Conservation (phyloP, 2,329 filamentous ascomycete genomes). For the Drechslerella dactyloides region DNA sequence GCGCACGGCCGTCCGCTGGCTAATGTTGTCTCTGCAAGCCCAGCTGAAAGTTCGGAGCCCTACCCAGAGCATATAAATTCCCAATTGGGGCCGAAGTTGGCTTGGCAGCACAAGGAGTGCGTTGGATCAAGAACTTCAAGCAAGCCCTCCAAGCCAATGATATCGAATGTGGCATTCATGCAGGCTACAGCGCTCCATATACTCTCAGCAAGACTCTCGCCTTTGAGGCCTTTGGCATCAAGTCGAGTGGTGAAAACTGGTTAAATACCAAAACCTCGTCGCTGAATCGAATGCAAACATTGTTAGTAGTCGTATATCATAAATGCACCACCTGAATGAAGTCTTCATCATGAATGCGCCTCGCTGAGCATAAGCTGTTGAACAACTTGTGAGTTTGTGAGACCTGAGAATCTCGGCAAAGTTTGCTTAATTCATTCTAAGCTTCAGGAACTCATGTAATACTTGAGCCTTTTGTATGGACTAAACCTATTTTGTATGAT, state of each 20-base stretch:
- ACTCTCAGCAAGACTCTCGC: not conserved
- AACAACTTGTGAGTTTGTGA: not conserved
- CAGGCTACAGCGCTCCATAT: too few species aligned
- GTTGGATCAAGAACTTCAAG: not conserved
- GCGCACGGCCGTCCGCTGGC: not conserved
- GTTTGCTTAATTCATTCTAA: not conserved
- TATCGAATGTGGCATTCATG: slow-evolving; percentile 1
- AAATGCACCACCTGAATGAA: too few species aligned
- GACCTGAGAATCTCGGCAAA: not conserved
- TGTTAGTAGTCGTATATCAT: not conserved
- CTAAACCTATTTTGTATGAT: not conserved
- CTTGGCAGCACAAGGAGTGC: not conserved
- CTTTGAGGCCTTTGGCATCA: slow-evolving; percentile 1
- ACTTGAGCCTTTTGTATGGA: not conserved
- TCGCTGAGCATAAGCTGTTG: too few species aligned
- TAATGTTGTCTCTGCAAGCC: slow-evolving; percentile 1
- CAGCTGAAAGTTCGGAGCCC: not conserved
- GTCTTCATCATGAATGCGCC: not conserved
- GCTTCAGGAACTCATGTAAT: not conserved
- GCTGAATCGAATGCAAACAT: not conserved
- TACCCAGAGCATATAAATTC: not conserved
- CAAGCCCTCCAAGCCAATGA: not conserved
- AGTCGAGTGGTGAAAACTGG: not conserved
- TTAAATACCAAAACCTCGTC: not conserved
- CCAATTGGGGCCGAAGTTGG: not conserved